These are phyloP conservation scores for Cryphonectria parasitica DNA, from an alignment of 2,329 filamentous ascomycete genomes.

Conservation along the genomic window DNA sequence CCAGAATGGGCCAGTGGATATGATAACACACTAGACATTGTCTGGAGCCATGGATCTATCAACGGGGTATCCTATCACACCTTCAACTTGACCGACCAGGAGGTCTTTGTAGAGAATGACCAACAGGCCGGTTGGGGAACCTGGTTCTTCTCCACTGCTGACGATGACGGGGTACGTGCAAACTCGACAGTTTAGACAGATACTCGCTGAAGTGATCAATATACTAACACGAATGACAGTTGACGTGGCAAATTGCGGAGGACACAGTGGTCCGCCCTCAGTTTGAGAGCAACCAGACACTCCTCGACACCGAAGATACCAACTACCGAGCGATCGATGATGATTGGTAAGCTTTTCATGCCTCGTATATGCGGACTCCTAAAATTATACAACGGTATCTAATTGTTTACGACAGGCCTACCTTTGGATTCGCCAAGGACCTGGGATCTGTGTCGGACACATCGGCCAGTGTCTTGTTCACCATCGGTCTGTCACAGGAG, in stretches of 20 bases:
- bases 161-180: slow-evolving; percentile 48
- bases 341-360: slow-evolving; percentile 47
- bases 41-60: slow-evolving; percentile 63
- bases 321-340: slow-evolving; percentile 70
- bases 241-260: slow-evolving; percentile 72
- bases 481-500: slow-evolving; percentile 76
- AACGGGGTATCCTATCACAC: slow-evolving; percentile 66
- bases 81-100: slow-evolving; percentile 63
- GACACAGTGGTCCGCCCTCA: slow-evolving; percentile 67
- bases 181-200: not conserved
- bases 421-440: slow-evolving; percentile 76
- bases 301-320: slow-evolving; percentile 67
- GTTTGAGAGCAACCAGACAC: slow-evolving; percentile 65
- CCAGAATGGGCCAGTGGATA: slow-evolving; percentile 73
- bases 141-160: slow-evolving; percentile 73
- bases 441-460: slow-evolving; percentile 50
- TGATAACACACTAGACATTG: slow-evolving; percentile 55
- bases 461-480: slow-evolving; percentile 63
- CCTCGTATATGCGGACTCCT: not conserved
- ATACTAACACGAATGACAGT: slow-evolving; percentile 41
- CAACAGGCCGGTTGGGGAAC: slow-evolving; percentile 83
- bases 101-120: slow-evolving; percentile 66
- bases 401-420: slow-evolving; percentile 56
- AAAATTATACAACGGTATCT: slow-evolving; percentile 2
- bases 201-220: not conserved